These are phyloP conservation scores for Trametes versicolor DNA, from an alignment of 1,284 basidiomycete genomes.

Conservation along the genomic window DNA sequence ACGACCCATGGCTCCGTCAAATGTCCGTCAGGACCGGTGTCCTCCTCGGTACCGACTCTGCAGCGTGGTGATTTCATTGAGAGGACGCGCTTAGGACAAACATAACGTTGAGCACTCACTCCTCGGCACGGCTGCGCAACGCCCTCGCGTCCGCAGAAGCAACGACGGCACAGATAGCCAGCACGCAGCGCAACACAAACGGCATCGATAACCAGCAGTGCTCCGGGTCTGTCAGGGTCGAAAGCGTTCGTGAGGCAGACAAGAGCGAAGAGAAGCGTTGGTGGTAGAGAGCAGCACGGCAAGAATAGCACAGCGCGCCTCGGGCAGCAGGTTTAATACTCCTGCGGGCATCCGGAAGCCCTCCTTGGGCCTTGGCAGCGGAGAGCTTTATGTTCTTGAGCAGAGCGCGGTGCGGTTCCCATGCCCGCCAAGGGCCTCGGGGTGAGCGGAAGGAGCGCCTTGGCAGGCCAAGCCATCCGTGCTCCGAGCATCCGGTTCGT, in stretches of 20 bases:
- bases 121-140: constrained; percentile 16
- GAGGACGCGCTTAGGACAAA: not conserved
- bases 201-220: constrained; percentile 6
- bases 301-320: constrained; percentile 8
- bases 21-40: constrained; percentile 25
- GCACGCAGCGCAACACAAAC: constrained; percentile 5
- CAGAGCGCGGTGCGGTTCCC: constrained; percentile 24
- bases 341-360: constrained; percentile 28
- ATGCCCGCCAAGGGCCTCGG: constrained; percentile 34
- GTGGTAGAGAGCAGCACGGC: constrained; percentile 4
- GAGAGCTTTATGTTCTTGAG: constrained; percentile 28
- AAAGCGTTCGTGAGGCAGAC: not conserved
- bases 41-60: constrained; percentile 13
- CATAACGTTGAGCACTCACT: constrained; percentile 12
- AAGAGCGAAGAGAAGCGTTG: not conserved
- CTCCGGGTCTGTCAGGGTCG: not conserved
- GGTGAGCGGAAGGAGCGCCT: constrained; percentile 25
- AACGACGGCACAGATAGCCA: constrained; percentile 9
- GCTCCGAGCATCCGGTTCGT: constrained; percentile 11
- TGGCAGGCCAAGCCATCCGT: constrained; percentile 36
- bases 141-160: constrained; percentile 15
- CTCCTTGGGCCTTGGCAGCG: constrained; percentile 30
- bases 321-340: constrained; percentile 26
- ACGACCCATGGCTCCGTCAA: constrained; percentile 29
- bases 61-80: not conserved